Evolutionary conservation across 2,329 filamentous ascomycete genomes (phyloP).

Genomic region (Clathrospora elynae): DNA sequence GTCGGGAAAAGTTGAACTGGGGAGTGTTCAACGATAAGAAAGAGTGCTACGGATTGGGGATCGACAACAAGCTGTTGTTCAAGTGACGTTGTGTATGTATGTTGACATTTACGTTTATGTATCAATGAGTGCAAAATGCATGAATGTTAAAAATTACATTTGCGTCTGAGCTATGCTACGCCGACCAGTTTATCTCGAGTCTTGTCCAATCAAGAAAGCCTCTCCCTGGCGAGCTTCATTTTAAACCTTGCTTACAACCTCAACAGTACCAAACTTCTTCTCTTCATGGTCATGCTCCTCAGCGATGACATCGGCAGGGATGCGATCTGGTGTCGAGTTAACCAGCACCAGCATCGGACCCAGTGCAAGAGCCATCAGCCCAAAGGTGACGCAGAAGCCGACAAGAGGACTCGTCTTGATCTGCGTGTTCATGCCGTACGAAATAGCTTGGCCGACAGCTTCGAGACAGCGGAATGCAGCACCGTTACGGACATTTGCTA

Average conservation of each 20-base stretch:
- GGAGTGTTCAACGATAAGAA: not conserved
- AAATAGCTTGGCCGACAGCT: constrained; percentile 36
- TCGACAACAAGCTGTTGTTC: too few species aligned
- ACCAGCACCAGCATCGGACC: constrained; percentile 42
- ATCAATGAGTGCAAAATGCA: too few species aligned
- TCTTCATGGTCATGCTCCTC: constrained; percentile 28
- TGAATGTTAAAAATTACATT: not conserved
- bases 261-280: constrained; percentile 21
- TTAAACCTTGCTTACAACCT: constrained; percentile 21
- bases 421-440: constrained; percentile 39
- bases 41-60: not conserved
- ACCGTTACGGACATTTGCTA: constrained; percentile 33
- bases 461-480: constrained; percentile 38
- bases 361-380: constrained; percentile 37
- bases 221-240: not conserved
- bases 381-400: constrained; percentile 43
- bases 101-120: too few species aligned
- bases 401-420: constrained; percentile 35
- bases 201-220: not conserved
- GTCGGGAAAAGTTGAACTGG: constrained; percentile 8
- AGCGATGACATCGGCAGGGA: constrained; percentile 38
- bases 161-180: not conserved
- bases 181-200: not conserved
- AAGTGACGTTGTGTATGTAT: too few species aligned
- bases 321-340: constrained; percentile 40